Evolutionary conservation across 2,329 filamentous ascomycete species (phyloP), one percentile per base, ranked within the genome.

Genomic region (Claviceps lovelessii): DNA sequence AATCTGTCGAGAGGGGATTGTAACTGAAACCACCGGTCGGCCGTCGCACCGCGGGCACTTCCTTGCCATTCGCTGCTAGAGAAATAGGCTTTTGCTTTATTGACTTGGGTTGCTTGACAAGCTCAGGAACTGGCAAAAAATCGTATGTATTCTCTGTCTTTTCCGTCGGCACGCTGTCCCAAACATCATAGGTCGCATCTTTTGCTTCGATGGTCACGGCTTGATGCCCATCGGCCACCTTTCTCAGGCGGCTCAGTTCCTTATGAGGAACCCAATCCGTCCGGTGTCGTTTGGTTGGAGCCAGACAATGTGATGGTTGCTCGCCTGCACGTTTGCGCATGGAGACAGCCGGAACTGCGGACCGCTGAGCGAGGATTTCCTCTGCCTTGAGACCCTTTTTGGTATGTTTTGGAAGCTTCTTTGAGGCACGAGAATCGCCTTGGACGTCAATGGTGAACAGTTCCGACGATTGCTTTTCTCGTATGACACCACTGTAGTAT

Each of bases 1-100:
- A 98, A 59, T 95, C 90, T 59, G 82, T 79, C 62, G 94, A 94
- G 6, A 81, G 74, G 0, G 93, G 93, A 67, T 98, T 98, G 73
- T 98, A 98, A 62, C 88, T 95, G 68, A 85, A 88, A 56, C 88
- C 90, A 17, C 85, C 88, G 7, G 83, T 78, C 1, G 93, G 93
- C 64, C 83, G 86, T 58, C 79, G 76, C 0, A 98, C 86, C 3
- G 90, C 84, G 1, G 88, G 86, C 9, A 95, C 75, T 0, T 78
- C 70, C 68, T 91, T 95, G 42, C 90, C 90, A 64, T 78, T 88
- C 47, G 85, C 86, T n/a, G 87, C 79, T 35, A 97, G 78, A 4
- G 90, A 89, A 53, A 95, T 77, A 4, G 93, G 88, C 44, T 85
- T 79, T 56, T 86, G 78, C 62, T 85, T 85, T 60, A 95, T 69